Evolutionary conservation across 2,329 filamentous ascomycete genomes (phyloP).

Genomic region (Cryoendolithus antarcticus): DNA sequence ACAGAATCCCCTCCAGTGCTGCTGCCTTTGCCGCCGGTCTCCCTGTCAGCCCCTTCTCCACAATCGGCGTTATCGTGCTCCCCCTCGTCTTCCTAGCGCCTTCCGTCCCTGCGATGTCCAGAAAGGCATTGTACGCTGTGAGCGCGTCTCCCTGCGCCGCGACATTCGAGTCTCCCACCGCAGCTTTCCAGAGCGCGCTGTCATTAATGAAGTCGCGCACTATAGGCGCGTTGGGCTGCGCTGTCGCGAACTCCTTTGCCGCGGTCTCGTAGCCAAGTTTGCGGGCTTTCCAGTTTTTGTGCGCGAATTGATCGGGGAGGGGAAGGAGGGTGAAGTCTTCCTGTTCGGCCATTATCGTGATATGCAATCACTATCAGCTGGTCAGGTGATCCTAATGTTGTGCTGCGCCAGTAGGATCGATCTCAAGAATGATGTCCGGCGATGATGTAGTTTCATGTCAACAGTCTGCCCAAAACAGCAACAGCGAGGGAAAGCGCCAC

Average conservation of each 20-base stretch:
- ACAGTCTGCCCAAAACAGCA: too few species aligned
- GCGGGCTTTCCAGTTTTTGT: conserved; percentile 96
- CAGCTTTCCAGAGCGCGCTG: conserved; percentile 76
- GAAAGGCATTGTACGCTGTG: conserved; percentile 74
- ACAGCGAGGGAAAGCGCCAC: too few species aligned
- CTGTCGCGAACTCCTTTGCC: conserved; percentile 70
- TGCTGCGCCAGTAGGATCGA: not conserved
- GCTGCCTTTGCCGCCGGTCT: conserved; percentile 80
- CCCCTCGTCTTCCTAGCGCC: conserved; percentile 56
- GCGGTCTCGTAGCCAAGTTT: conserved; percentile 93
- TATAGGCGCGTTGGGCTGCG: conserved; percentile 70
- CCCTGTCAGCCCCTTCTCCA: conserved; percentile 86
- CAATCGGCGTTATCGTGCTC: conserved; percentile 63
- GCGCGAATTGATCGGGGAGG: conserved; percentile 65
- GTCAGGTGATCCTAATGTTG: too few species aligned
- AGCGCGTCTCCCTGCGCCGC: conserved; percentile 92
- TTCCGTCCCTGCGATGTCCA: conserved; percentile 78
- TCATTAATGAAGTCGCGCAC: conserved; percentile 85
- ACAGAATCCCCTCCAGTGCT: conserved; percentile 70
- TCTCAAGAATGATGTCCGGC: not conserved
- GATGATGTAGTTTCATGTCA: not conserved
- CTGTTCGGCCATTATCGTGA: conserved; percentile 61
- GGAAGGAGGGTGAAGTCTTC: conserved; percentile 73
- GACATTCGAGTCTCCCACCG: conserved; percentile 88
- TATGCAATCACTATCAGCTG: not conserved